Evolutionary conservation across 2,329 filamentous ascomycete genomes (phyloP).

Genomic region (Phaeosphaeriaceae sp.): DNA sequence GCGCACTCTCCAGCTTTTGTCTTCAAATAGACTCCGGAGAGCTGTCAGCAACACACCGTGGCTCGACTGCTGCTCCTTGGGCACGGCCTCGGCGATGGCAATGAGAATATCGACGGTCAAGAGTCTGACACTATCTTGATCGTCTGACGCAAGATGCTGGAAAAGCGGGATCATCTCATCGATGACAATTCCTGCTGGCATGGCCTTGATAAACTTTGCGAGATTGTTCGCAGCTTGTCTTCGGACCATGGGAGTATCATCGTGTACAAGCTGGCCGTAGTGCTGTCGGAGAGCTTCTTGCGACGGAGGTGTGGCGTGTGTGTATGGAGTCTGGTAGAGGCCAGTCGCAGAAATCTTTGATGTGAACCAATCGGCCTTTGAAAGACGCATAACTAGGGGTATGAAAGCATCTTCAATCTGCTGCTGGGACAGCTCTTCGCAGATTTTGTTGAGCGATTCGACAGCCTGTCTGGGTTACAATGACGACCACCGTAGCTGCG

Average conservation of each 20-base stretch:
- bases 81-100: slow-evolving; percentile 93
- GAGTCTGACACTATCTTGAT: slow-evolving; percentile 95
- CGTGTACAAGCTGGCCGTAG: slow-evolving; percentile 91
- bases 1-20: slow-evolving; percentile 98
- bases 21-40: slow-evolving; percentile 90
- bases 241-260: slow-evolving; percentile 98
- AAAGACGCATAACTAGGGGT: slow-evolving; percentile 90
- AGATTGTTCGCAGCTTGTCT: slow-evolving; percentile 96
- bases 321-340: slow-evolving; percentile 92
- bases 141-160: slow-evolving; percentile 93
- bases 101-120: slow-evolving; percentile 97
- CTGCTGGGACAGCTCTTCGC: slow-evolving; percentile 84
- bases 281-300: slow-evolving; percentile 92
- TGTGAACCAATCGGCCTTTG: slow-evolving; percentile 99
- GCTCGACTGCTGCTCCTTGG: slow-evolving; percentile 96
- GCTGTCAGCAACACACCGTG: slow-evolving; percentile 92
- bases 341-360: slow-evolving; percentile 98
- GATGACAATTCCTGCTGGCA: slow-evolving; percentile 88
- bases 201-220: slow-evolving; percentile 96
- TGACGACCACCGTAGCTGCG: too few species aligned
- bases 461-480: slow-evolving; percentile 72
- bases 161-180: slow-evolving; percentile 99
- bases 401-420: slow-evolving; percentile 99
- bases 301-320: slow-evolving; percentile 82
- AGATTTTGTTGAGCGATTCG: slow-evolving; percentile 99